phyloP scores from a whole-genome alignment of 345 rosid genomes.

The Eutrema yunnanense region DNA sequence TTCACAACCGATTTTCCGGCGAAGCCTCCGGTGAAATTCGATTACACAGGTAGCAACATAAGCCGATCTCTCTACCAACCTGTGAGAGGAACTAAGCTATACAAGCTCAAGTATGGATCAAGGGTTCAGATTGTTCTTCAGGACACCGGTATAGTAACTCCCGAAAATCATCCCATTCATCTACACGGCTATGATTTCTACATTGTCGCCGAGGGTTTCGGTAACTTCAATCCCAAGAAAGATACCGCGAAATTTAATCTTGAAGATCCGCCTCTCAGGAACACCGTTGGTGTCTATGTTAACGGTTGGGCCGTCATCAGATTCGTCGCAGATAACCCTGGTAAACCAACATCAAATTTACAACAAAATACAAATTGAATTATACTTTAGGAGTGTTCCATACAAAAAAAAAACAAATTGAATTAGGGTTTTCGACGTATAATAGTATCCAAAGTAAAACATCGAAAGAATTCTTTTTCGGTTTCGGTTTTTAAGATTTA shows the following conservation, averaged over 20 bases:
- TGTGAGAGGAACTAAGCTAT: slow-evolving; percentile 55
- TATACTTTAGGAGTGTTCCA: not conserved
- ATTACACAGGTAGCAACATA: slow-evolving; percentile 84
- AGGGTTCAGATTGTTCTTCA: slow-evolving; percentile 81
- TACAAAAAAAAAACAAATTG: not conserved
- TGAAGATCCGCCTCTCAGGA: slow-evolving; percentile 82
- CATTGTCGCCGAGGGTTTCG: slow-evolving; percentile 82
- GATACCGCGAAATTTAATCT: slow-evolving; percentile 71
- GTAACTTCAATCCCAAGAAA: slow-evolving; percentile 68
- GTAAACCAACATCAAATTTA: slow-evolving; percentile 28
- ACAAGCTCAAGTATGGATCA: slow-evolving; percentile 68
- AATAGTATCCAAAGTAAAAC: not conserved
- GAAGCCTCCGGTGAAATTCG: slow-evolving; percentile 56
- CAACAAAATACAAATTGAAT: not conserved
- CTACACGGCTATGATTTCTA: slow-evolving; percentile 93
- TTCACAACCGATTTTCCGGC: slow-evolving; percentile 85
- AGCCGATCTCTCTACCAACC: slow-evolving; percentile 73
- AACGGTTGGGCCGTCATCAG: slow-evolving; percentile 93
- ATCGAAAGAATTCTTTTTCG: not conserved
- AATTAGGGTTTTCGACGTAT: not conserved
- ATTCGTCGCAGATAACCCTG: slow-evolving; percentile 96
- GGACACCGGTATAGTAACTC: slow-evolving; percentile 72
- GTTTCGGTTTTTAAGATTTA: not conserved
- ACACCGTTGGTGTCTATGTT: slow-evolving; percentile 64
- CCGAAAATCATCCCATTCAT: slow-evolving; percentile 94